Percentiles rank a stretch among this genome's conserved stretches.
These are phyloP conservation scores for Serendipita sp. DNA, from an alignment of 768 basidiomycete genomes.

Conservation along the genomic window DNA sequence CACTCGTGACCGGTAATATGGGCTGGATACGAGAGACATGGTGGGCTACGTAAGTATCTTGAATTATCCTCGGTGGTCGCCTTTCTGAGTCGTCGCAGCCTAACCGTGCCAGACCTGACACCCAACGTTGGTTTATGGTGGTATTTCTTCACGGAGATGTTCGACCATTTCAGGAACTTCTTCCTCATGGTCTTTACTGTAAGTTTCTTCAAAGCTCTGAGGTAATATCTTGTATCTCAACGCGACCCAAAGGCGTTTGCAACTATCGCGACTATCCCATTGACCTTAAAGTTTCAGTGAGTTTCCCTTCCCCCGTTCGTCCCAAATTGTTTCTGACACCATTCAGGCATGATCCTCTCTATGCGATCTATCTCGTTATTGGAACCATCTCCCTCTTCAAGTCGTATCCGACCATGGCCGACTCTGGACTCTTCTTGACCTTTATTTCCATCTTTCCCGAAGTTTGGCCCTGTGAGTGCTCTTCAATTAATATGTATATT, in stretches of 20 bases:
- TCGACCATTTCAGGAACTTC: constrained; percentile 91
- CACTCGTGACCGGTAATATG: constrained; percentile 41
- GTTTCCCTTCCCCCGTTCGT: constrained; percentile 13
- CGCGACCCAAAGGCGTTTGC: constrained; percentile 45
- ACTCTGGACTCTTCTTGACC: constrained; percentile 71
- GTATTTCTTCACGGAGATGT: constrained; percentile 99
- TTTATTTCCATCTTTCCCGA: constrained; percentile 75
- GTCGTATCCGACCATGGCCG: constrained; percentile 79
- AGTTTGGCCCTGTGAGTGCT: constrained; percentile 52
- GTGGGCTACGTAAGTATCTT: constrained; percentile 54
- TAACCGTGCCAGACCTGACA: constrained; percentile 74
- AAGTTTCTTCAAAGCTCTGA: constrained; percentile 14
- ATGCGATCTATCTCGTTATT: constrained; percentile 54
- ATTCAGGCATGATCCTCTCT: constrained; percentile 65
- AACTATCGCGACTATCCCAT: constrained; percentile 61
- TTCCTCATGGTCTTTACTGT: constrained; percentile 92
- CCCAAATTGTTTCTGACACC: not conserved
- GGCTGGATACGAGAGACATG: constrained; percentile 65
- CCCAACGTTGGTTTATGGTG: constrained; percentile 94
- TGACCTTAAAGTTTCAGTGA: constrained; percentile 80
- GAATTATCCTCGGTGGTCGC: not conserved
- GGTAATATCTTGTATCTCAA: not conserved
- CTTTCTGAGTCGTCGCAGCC: constrained; percentile 24
- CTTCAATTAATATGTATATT: not conserved
- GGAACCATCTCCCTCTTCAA: constrained; percentile 78